Conservation (phyloP, 345 rosid genomes). For the Lumnitzera littorea region DNA sequence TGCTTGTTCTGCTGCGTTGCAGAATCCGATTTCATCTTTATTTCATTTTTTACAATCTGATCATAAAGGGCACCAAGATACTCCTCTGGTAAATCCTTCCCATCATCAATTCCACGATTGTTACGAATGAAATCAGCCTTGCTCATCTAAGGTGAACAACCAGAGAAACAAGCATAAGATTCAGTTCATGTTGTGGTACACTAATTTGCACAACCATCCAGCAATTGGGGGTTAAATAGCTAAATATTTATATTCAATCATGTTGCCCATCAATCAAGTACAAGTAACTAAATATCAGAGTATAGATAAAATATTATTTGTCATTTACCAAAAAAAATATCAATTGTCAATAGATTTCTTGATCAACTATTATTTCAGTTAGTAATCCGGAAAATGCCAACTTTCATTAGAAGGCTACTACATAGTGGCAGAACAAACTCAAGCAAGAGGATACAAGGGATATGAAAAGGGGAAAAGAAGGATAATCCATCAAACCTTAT, state of each 20-base stretch:
- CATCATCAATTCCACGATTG: slow-evolving; percentile 92
- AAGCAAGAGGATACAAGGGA: not conserved
- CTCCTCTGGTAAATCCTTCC: slow-evolving; percentile 93
- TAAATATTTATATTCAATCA: no score
- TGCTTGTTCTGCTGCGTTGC: slow-evolving; percentile 79
- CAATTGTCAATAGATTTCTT: no score
- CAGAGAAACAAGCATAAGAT: not conserved
- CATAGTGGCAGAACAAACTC: not conserved
- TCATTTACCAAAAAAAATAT: no score
- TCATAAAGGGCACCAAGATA: slow-evolving; percentile 78
- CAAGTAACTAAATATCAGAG: no score
- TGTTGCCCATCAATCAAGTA: no score
- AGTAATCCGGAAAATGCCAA: no score
- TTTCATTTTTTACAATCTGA: slow-evolving; percentile 84
- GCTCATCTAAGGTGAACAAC: slow-evolving; percentile 54
- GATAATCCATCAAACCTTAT: slow-evolving; percentile 60
- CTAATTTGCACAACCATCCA: no score
- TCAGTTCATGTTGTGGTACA: no score
- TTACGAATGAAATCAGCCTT: slow-evolving; percentile 83
- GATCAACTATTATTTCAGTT: no score
- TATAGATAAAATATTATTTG: no score
- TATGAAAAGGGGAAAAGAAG: not conserved
- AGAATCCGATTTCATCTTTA: slow-evolving; percentile 81
- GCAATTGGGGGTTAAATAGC: no score
- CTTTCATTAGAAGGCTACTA: not conserved